These are phyloP conservation scores for Alternaria rosae DNA, from an alignment of 2,329 filamentous ascomycete species.

Conservation along the genomic window DNA sequence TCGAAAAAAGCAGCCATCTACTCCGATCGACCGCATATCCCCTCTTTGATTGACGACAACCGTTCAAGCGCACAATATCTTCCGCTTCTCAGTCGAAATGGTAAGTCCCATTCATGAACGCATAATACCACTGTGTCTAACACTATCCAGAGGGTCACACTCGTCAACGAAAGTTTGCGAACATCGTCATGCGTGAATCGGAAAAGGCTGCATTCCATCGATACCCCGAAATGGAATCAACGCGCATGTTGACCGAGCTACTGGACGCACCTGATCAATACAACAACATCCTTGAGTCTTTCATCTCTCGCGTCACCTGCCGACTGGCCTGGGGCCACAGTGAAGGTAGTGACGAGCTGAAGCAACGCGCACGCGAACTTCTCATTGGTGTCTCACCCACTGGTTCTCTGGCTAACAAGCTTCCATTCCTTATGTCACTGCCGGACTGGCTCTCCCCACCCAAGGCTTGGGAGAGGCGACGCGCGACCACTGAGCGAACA, in stretches of 20 bases:
- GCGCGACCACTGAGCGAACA: conserved; percentile 52
- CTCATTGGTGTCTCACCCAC: conserved; percentile 56
- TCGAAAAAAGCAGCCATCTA: conserved; percentile 56
- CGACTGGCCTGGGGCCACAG: conserved; percentile 57
- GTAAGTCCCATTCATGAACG: conserved; percentile 27
- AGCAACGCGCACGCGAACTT: conserved; percentile 56
- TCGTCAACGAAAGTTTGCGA: conserved; percentile 55
- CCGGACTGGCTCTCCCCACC: conserved; percentile 53
- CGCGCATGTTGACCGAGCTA: conserved; percentile 55
- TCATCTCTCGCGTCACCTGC: conserved; percentile 56
- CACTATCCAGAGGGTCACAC: conserved; percentile 47
- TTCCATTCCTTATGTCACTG: conserved; percentile 55
- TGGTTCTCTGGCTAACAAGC: conserved; percentile 55
- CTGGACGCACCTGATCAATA: conserved; percentile 53
- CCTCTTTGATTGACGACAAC: conserved; percentile 54
- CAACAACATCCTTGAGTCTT: conserved; percentile 55
- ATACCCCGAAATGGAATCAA: conserved; percentile 56
- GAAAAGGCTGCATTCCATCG: conserved; percentile 52
- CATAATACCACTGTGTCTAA: conserved; percentile 20
- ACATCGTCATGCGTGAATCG: conserved; percentile 55
- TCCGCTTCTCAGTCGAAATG: conserved; percentile 54
- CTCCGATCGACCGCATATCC: conserved; percentile 57
- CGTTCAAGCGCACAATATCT: conserved; percentile 56
- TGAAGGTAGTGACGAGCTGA: conserved; percentile 55
- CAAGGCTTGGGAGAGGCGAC: conserved; percentile 56